Conservation (phyloP, 1,284 basidiomycete genomes). For the Porogramme epimiltina region DNA sequence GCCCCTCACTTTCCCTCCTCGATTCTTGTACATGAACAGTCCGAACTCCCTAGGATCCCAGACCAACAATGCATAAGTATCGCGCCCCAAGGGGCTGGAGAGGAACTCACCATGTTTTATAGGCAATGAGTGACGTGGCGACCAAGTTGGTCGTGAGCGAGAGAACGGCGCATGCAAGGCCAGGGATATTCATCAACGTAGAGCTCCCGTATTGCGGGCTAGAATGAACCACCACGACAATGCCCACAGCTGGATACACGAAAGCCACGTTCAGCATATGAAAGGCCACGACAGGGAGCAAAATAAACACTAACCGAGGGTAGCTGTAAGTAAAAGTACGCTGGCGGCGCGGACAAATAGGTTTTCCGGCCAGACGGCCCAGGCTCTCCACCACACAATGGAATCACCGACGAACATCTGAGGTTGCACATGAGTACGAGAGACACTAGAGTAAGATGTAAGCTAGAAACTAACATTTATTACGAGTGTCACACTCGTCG, state of each 20-base stretch:
- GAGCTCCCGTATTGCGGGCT: neutral
- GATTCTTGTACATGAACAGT: neutral
- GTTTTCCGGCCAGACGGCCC: neutral
- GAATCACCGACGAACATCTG: neutral
- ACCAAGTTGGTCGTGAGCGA: neutral
- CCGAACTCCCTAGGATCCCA: neutral
- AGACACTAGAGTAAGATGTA: too few species aligned
- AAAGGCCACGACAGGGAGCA: neutral
- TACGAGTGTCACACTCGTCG: neutral
- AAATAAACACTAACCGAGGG: neutral
- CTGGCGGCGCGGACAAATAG: neutral
- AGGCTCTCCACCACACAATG: conserved; percentile 2
- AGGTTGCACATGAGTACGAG: too few species aligned
- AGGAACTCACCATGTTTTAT: neutral
- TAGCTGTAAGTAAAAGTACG: neutral
- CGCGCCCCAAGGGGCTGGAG: too few species aligned
- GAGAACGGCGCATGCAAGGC: neutral
- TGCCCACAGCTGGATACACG: neutral
- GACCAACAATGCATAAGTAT: too few species aligned
- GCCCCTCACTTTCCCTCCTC: neutral
- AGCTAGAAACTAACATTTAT: neutral
- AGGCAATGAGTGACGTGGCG: neutral
- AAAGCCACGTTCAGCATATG: neutral
- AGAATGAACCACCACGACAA: neutral
- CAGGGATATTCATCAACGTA: neutral